Evolutionary conservation across 305 asterid species (phyloP).

Genomic region (Solanum chacoense): DNA sequence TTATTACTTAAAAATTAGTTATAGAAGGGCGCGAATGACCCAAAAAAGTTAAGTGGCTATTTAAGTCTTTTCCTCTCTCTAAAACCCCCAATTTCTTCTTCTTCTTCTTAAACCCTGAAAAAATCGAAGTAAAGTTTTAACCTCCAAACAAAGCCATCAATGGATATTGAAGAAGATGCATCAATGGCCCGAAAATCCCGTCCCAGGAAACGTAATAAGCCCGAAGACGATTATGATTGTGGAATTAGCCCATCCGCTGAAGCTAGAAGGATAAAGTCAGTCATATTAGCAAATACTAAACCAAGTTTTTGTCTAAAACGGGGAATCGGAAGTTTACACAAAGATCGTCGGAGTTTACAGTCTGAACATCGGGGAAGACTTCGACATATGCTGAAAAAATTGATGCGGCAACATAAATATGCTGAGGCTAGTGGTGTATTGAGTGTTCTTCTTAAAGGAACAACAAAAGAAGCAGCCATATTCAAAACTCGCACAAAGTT

Average conservation of each 20-base stretch:
- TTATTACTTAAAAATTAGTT: no score
- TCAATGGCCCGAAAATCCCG: not conserved
- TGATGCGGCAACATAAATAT: conserved; percentile 47
- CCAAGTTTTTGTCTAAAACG: conserved; percentile 54
- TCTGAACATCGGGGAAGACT: conserved; percentile 40
- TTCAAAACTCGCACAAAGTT: conserved; percentile 53
- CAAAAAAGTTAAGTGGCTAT: not conserved
- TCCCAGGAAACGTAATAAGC: conserved; percentile 5
- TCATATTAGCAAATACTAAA: conserved; percentile 20
- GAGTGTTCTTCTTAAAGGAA: conserved; percentile 54
- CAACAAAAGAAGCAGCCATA: conserved; percentile 27
- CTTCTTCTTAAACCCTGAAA: not conserved
- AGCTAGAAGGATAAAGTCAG: conserved; percentile 18
- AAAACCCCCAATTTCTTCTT: not conserved
- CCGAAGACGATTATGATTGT: conserved; percentile 15
- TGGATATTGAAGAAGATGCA: conserved; percentile 1
- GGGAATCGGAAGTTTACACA: conserved; percentile 32
- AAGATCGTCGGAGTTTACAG: conserved; percentile 26
- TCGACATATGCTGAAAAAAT: conserved; percentile 28
- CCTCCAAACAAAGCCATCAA: not conserved
- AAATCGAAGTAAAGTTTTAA: not conserved
- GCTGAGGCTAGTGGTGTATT: conserved; percentile 64
- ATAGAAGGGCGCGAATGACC: not conserved
- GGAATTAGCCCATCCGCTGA: conserved; percentile 2
- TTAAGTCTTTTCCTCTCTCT: not conserved